Conservation (phyloP, 2,329 filamentous ascomycete species). For the Rhynchosporium graminicola region DNA sequence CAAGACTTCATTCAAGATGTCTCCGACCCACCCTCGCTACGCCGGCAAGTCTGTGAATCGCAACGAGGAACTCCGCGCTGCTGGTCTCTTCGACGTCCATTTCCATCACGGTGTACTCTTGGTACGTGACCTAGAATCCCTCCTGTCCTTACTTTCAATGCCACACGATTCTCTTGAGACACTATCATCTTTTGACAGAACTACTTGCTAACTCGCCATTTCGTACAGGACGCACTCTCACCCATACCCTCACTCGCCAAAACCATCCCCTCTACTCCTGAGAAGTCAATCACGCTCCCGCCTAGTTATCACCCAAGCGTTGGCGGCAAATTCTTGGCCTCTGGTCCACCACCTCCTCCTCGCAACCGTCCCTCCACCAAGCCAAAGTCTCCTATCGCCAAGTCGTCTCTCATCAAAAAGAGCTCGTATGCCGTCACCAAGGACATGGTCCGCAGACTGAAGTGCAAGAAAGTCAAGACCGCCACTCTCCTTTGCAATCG, state of each 20-base stretch:
- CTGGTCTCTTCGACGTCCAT: too few relatives aligned
- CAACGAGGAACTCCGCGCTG: not conserved
- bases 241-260: not conserved
- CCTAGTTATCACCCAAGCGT: conserved; percentile 4
- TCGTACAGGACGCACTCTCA: not conserved
- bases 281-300: not conserved
- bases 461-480: not conserved
- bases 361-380: too few relatives aligned
- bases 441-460: not conserved
- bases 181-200: too few relatives aligned
- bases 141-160: not conserved
- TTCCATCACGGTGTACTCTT: too few relatives aligned
- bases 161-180: too few relatives aligned
- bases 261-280: not conserved
- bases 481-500: not conserved
- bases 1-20: not conserved
- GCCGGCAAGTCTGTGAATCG: not conserved
- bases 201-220: too few relatives aligned
- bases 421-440: not conserved
- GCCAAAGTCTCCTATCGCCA: not conserved
- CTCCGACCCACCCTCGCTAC: not conserved
- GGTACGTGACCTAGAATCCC: not conserved
- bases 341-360: not conserved
- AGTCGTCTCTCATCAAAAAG: not conserved
- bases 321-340: conserved; percentile 5